phyloP scores from a whole-genome alignment of 2,329 filamentous ascomycete genomes.

The Penicillium sp. region DNA sequence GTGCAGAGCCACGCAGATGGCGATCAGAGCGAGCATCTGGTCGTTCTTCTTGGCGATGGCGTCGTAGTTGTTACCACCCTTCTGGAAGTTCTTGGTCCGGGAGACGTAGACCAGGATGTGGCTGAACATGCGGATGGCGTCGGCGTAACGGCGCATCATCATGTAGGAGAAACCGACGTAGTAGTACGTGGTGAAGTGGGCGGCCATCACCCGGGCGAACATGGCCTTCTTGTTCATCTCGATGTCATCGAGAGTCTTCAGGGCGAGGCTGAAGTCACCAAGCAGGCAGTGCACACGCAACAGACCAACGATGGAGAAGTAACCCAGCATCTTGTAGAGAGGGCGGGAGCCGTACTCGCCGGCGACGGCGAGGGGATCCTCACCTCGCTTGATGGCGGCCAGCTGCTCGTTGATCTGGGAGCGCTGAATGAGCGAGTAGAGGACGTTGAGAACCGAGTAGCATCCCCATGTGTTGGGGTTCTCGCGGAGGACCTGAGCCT shows the following conservation, averaged over 20 bases:
- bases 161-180: slow-evolving; percentile 99
- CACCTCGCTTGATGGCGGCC: slow-evolving; percentile 87
- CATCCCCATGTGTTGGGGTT: slow-evolving; percentile 99
- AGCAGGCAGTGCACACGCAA: slow-evolving; percentile 94
- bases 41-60: slow-evolving; percentile 99
- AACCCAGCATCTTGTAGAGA: slow-evolving; percentile 96
- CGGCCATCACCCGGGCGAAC: slow-evolving; percentile 99
- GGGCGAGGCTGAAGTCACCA: slow-evolving; percentile 94
- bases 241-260: slow-evolving; percentile 99
- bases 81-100: slow-evolving; percentile 99
- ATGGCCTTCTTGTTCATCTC: slow-evolving; percentile 99
- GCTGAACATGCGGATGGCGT: slow-evolving; percentile 99
- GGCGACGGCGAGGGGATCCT: slow-evolving; percentile 83
- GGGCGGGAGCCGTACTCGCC: slow-evolving; percentile 94
- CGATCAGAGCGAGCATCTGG: slow-evolving; percentile 98
- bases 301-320: slow-evolving; percentile 98
- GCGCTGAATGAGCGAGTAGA: slow-evolving; percentile 97
- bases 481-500: slow-evolving; percentile 85
- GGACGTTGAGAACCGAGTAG: slow-evolving; percentile 98
- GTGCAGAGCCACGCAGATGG: slow-evolving; percentile 98
- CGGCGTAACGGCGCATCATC: slow-evolving; percentile 99
- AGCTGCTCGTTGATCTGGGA: slow-evolving; percentile 98
- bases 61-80: slow-evolving; percentile 86
- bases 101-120: slow-evolving; percentile 99
- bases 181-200: slow-evolving; percentile 99